These are phyloP conservation scores for Boletellus ananas DNA, from an alignment of 768 basidiomycete species.

Conservation along the genomic window DNA sequence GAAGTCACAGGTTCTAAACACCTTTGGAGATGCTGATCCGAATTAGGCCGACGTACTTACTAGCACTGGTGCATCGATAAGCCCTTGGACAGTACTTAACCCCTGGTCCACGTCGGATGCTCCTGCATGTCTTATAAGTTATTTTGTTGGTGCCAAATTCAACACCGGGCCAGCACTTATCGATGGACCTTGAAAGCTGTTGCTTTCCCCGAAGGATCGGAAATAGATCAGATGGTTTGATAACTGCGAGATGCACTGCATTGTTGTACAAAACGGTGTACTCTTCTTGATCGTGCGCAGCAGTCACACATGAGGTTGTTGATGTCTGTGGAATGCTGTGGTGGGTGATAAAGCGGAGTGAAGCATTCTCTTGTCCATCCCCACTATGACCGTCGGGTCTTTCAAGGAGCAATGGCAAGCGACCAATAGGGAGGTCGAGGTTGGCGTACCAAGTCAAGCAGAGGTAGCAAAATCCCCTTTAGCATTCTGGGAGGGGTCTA, in stretches of 20 bases:
- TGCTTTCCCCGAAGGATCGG: neutral
- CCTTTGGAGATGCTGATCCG: too few relatives aligned
- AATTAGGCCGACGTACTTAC: too few relatives aligned
- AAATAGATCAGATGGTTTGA: neutral
- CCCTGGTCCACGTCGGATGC: too few relatives aligned
- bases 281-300: too few relatives aligned
- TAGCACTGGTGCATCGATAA: too few relatives aligned
- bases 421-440: neutral
- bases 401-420: neutral
- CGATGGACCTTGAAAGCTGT: too few relatives aligned
- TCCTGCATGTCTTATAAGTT: neutral
- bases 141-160: neutral
- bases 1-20: neutral
- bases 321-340: too few relatives aligned
- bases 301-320: too few relatives aligned
- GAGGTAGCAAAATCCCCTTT: constrained; percentile 5
- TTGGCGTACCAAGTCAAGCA: constrained; percentile 2
- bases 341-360: neutral
- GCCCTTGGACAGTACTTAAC: too few relatives aligned
- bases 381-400: constrained; percentile 2
- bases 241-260: neutral
- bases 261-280: neutral
- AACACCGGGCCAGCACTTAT: neutral
- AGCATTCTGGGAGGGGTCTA: too few relatives aligned
- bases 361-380: neutral